Conservation (phyloP, 345 rosid species). For the Eucalyptus cladocalyx region DNA sequence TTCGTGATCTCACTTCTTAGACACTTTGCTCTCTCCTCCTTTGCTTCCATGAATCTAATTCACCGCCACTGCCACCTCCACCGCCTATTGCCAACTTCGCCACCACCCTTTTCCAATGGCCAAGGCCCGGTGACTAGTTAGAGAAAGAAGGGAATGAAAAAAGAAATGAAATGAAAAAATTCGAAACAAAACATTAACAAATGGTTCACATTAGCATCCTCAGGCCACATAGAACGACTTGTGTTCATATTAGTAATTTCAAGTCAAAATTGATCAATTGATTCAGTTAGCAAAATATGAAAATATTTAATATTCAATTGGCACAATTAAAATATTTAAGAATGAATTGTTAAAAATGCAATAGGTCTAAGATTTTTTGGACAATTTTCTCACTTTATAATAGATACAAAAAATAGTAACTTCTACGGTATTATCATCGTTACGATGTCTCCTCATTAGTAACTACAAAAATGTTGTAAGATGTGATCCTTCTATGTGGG, state of each 20-base stretch:
- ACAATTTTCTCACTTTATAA: not conserved
- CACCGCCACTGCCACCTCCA: rapidly evolving
- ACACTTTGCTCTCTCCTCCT: too few relatives aligned
- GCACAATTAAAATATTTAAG: too few relatives aligned
- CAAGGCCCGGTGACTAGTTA: rapidly evolving
- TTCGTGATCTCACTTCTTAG: too few relatives aligned
- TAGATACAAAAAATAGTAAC: not conserved
- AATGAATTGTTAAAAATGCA: too few relatives aligned
- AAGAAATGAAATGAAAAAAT: rapidly evolving
- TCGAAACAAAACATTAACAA: too few relatives aligned
- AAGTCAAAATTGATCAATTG: rapidly evolving
- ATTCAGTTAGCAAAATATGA: rapidly evolving
- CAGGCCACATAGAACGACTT: rapidly evolving
- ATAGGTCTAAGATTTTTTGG: rapidly evolving
- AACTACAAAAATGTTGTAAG: not conserved
- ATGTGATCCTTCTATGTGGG: not conserved
- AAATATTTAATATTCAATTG: too few relatives aligned
- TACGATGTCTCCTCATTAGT: not conserved
- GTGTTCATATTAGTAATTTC: rapidly evolving
- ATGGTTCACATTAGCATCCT: rapidly evolving
- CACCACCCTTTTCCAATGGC: too few relatives aligned
- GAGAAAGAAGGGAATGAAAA: too few relatives aligned
- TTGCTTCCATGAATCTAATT: too few relatives aligned
- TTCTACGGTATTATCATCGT: not conserved
- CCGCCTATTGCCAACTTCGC: rapidly evolving